phyloP scores from a whole-genome alignment of 2,329 filamentous ascomycete genomes.

The Phaeosphaeriaceae sp. region DNA sequence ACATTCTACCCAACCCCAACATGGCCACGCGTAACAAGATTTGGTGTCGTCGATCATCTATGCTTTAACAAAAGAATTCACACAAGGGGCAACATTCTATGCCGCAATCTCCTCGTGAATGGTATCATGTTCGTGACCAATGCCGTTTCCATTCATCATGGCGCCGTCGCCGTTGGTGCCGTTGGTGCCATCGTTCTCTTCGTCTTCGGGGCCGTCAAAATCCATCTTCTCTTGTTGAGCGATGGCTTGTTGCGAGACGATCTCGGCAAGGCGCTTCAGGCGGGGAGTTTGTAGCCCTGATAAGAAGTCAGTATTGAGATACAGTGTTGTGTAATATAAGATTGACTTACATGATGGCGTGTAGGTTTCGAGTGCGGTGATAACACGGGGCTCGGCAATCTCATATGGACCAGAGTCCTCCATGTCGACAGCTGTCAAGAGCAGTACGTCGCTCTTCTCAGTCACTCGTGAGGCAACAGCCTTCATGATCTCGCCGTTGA shows the following conservation, averaged over 20 bases:
- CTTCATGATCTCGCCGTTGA: conserved; percentile 99
- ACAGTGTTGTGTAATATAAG: background rate
- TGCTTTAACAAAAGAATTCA: background rate
- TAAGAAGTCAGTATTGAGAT: conserved; percentile 34
- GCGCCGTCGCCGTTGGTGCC: conserved; percentile 4
- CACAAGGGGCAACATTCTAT: background rate
- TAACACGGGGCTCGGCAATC: conserved; percentile 94
- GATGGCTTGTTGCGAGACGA: conserved; percentile 94
- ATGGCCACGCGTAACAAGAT: background rate
- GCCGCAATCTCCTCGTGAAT: conserved; percentile 28
- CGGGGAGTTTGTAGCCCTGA: conserved; percentile 93
- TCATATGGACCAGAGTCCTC: conserved; percentile 98
- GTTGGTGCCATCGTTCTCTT: conserved; percentile 11
- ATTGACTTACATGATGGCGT: conserved; percentile 93
- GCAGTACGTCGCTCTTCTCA: conserved; percentile 95
- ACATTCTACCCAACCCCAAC: conserved; percentile 3
- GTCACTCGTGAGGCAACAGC: conserved; percentile 95
- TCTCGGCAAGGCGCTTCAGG: conserved; percentile 95
- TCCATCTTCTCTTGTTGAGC: conserved; percentile 91
- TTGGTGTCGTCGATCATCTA: background rate
- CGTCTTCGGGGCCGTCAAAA: conserved; percentile 42
- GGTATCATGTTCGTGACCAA: conserved; percentile 21
- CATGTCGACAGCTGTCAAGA: conserved; percentile 96
- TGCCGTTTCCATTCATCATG: conserved; percentile 5
- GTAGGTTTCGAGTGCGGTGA: conserved; percentile 96